A percentile compares a stretch with the other conserved stretches of the same genome.
phyloP scores from a whole-genome alignment of 1,284 basidiomycete genomes.

The Ganoderma sinense region DNA sequence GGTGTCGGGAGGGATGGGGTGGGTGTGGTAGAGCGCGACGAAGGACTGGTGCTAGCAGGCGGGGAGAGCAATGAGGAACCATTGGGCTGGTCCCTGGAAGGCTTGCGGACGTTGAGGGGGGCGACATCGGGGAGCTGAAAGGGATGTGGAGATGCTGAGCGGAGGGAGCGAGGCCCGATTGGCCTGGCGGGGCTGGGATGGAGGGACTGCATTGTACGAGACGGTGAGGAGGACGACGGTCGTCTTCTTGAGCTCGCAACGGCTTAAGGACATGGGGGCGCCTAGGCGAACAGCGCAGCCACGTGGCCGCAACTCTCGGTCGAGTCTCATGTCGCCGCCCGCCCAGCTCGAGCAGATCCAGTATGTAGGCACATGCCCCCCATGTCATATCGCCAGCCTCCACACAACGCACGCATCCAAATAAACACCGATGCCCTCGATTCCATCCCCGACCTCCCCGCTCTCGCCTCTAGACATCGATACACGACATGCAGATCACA shows the following conservation, averaged over 20 bases:
- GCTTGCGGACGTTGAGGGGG: constrained; percentile 52
- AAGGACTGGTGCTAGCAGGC: constrained; percentile 26
- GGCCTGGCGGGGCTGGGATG: constrained; percentile 52
- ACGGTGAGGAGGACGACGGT: constrained; percentile 34
- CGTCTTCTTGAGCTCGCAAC: constrained; percentile 26
- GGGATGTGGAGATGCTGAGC: constrained; percentile 56
- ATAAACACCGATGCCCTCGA: constrained; percentile 10
- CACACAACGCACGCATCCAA: constrained; percentile 12
- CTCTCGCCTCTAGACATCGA: constrained; percentile 17
- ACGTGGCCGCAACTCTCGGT: constrained; percentile 22
- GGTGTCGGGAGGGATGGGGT: constrained; percentile 22
- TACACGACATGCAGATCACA: constrained; percentile 22
- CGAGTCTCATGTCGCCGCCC: constrained; percentile 29
- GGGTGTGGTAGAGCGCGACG: constrained; percentile 35
- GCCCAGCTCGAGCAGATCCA: constrained; percentile 7
- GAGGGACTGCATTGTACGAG: constrained; percentile 43
- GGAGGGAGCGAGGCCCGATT: constrained; percentile 62
- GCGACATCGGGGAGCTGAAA: constrained; percentile 39
- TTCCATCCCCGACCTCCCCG: constrained; percentile 10
- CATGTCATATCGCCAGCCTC: background rate
- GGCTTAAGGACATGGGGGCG: constrained; percentile 22
- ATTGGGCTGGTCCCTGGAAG: constrained; percentile 37
- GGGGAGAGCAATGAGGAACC: constrained; percentile 34
- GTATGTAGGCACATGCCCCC: background rate
- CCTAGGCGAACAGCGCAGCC: constrained; percentile 20